phyloP scores from a whole-genome alignment of 1,284 basidiomycete species.

The Irpex lacteus region DNA sequence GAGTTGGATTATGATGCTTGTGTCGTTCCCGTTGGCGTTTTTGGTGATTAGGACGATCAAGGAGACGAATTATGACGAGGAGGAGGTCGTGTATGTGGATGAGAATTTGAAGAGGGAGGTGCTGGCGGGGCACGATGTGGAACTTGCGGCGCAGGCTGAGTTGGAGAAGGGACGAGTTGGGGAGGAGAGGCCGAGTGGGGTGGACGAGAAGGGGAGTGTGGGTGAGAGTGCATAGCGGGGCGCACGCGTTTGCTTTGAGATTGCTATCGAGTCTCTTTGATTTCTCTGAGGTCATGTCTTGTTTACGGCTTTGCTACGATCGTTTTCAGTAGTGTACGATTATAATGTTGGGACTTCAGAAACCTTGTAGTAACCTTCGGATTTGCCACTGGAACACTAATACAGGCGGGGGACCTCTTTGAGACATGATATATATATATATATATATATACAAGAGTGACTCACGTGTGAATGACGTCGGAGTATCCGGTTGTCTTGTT shows the following conservation, averaged over 20 bases:
- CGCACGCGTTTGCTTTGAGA: too few species aligned
- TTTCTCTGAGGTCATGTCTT: neutral
- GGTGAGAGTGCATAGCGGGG: neutral
- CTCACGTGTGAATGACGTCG: too few species aligned
- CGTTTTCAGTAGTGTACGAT: neutral
- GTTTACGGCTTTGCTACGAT: neutral
- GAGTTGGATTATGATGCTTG: constrained; percentile 36
- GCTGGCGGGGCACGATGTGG: constrained; percentile 15
- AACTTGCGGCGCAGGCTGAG: neutral
- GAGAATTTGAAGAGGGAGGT: constrained; percentile 23
- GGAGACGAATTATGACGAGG: constrained; percentile 38
- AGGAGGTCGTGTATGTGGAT: constrained; percentile 32
- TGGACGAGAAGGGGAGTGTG: constrained; percentile 9
- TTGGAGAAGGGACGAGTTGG: neutral
- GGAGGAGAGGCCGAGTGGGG: neutral
- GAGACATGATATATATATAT: neutral
- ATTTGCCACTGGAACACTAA: neutral
- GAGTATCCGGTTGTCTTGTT: too few species aligned
- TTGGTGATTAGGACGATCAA: constrained; percentile 35
- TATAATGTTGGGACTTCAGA: neutral
- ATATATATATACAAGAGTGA: too few species aligned
- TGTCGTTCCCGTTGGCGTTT: constrained; percentile 35
- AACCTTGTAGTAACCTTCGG: too few species aligned
- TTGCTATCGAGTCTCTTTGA: too few species aligned
- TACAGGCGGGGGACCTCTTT: neutral